Evolutionary conservation across 2,329 filamentous ascomycete genomes (phyloP), one percentile per base, ranked within the genome.

Genomic region (Onygenales sp.): DNA sequence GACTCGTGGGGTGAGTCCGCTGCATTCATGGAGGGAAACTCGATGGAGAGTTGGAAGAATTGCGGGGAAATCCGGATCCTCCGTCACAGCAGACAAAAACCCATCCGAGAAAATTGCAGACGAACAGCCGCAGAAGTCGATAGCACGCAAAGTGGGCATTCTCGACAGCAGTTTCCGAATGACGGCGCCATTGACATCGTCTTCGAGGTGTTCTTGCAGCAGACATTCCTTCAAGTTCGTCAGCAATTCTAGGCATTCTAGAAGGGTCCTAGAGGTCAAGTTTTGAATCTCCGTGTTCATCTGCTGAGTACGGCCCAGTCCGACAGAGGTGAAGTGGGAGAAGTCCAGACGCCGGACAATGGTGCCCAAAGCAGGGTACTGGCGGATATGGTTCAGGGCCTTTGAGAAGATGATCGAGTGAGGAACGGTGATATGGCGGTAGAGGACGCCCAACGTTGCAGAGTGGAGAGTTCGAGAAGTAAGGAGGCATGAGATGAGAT

Each of bases 331-430:
- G 71, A 91, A 91, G 74, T 91, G 87, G 57, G 86, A 90, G 63
- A 93, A 91, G 71, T 93, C 88, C 45, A 92, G 74, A 50, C 88
- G 84, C 54, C 86, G 83, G 44, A 92, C 86, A 61, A 91, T 82
- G 42, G 82, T 85, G 45, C 87, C 88, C 52, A 91, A 75, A 7
- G 82, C 75, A 2, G 82, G 80, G 65, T 90, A 83, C 55, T 79
- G 73, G 45, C 75, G 74, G 59, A 92, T 76, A 63, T 88, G 87
- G 54, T 77, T 75, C 48, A 90, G 78, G 61, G 90, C 89, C 70
- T 92, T 92, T 65, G 84, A 84, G 72, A 91, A 93, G 66, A 90
- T 89, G 56, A 83, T 77, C 31, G 88, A 92, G 74, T 91, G 87
- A 5, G 88, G 87, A 60, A 92, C 86, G 43, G 86, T 89, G 67